Base-by-base conservation (phyloP, 2,329 filamentous ascomycete genomes). In the Bipolaris cookei region DNA sequence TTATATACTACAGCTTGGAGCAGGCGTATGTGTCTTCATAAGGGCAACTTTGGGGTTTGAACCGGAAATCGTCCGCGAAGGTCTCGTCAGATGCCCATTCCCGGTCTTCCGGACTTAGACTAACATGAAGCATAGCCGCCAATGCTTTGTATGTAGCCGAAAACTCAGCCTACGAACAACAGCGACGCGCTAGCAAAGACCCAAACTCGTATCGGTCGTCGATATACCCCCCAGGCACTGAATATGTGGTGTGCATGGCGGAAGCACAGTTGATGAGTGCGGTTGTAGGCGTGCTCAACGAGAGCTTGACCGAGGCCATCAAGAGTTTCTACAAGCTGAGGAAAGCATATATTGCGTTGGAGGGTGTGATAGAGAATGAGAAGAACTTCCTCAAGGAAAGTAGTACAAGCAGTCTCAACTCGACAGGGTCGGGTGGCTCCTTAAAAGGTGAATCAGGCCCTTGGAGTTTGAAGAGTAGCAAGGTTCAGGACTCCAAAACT, bases 261-360 rank as follows among this genome's bases (percentile, higher is more conserved):
- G 88, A 97, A 79, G 86, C 91, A 1, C 91, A 97, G 76, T 82
- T 97, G 61, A 96, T 97, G 89, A 85, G 86, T 54, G 93, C 93
- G 0, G 89, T 99, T 1, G 88, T 97, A 0, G 91, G 88, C 0
- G 91, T 98, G 14, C 80, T 98, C 67, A 96, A 96, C 64, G 95
- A 98, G 79, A 97, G 91, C 72, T 78, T 98, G 67, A 94, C 93
- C 0, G 95, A 98, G 75, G 92, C 88, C 14, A 86, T 98, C 75
- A 92, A 89, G 77, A 92, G 92, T 5, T 98, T 98, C 71, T 96
- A 96, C 73, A 96, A 95, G 77, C 78, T 98, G 66, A 84, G 94
- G 60, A 96, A 96, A 74, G 94, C 94, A 0, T 98, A 90, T 69
- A 80, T 92, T 37, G 89, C 92, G 0, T 81, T 99, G 3, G 90